Base-by-base conservation (phyloP, 148 eudicot species). In the Vaccinium myrtillus region DNA sequence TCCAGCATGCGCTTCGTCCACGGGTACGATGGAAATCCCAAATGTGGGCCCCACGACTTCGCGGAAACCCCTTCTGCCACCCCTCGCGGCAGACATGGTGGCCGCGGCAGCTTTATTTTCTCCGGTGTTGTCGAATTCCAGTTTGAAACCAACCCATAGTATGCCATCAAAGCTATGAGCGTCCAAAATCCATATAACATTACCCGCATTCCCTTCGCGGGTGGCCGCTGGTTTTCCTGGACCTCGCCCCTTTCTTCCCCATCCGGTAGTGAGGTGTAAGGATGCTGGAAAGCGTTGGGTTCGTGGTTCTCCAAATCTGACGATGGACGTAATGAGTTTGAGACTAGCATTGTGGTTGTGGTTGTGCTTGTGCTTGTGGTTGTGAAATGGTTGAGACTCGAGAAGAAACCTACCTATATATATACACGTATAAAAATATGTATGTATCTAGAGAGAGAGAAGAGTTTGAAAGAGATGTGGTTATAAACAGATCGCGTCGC, bases 51-150 rank as follows among this genome's bases (percentile, higher is more conserved):
- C 79, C 79, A 84, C 27, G 89, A 87, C 85, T 92, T 92, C 67
- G 86, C 88, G 0, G 94, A 92, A 5, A 92, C 90, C 14, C 93
- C 93, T 1, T 90, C 83, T 14, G 83, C 70, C 83, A 86, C 87
- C 79, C 93, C 93, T 30, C 93, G 92, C 12, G 93, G 82, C 55
- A 49, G 32, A 55, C 8, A n/a, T 7, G 78, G 14, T n/a, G 79
- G 82, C 83, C 25, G 56, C 46, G 79, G 82, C 83, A n/a, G 21
- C 58, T 46, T 67, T 16, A 23, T 46, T 12, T 8, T 23, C 84
- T 43, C 63, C 30, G 19, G 13, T 27, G n/a, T 1, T 5, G 49
- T 5, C 69, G 49, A 18, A 6, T 46, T 21, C 63, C 54, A 14
- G 11, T 19, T 43, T 9, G 80, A 43, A 48, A 59, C 55, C 43